Evolutionary conservation across 495 filamentous ascomycete species (phyloP), one percentile per base, ranked within the genome.

Genomic region (Bathelium albidoporum): DNA sequence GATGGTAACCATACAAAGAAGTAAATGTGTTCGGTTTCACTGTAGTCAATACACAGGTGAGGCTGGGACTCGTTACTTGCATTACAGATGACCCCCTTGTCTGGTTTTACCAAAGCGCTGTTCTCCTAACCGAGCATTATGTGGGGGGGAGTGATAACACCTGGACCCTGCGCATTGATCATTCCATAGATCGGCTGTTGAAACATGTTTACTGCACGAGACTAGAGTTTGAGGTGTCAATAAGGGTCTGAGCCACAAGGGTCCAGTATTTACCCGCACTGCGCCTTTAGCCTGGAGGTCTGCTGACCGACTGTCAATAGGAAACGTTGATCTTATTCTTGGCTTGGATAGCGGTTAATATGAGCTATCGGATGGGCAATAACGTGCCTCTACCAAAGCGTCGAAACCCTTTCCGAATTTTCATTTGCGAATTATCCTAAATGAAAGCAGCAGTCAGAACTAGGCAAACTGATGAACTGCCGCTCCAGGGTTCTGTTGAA

Each of bases 211-310:
- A 14, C 34, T 39, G 14, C 14, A 39, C 34, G 34, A 39, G 14
- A 5, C 34, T 39, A 14, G 34, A 39, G 14, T 14, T 18, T 55
- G 49, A 55, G 16, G 29, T 55, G 2, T 55, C 24, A 55, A 55
- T 29, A 55, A n/a, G 49, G 49, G 49, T 55, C 49, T 29, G 1
- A 55, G 20, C 24, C 29, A 29, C 49, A 29, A 16, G 49, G 49
- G 16, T 29, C 49, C 1, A 9, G 22, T 29, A 29, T 55, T 55
- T 55, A 28, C 29, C 49, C 49, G 24, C 9, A 55, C 24, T 55
- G 49, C 49, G 9, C 49, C 26, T 55, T 55, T 55, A 55, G 49
- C 49, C 49, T 55, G 49, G 24, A n/a, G 49, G 29, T 55, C 9
- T 9, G 9, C 22, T 55, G 49, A 26, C 49, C 16, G 24, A 29